Conservation (phyloP, 371 early-diverging fungal genomes). For the Mortierella sp. region DNA sequence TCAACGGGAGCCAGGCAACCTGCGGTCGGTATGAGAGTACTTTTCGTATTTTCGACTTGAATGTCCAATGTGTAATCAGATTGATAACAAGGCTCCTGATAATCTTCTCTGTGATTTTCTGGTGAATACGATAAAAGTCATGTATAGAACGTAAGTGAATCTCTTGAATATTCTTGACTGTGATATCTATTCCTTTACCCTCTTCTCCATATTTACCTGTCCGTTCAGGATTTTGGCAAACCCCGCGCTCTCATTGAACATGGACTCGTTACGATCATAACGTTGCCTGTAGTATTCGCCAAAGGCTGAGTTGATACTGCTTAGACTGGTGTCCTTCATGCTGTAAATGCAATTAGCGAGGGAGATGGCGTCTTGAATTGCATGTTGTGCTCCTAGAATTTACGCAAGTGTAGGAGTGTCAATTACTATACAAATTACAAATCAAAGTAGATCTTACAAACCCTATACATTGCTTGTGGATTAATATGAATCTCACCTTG, state of each 20-base stretch:
- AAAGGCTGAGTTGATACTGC: constrained; percentile 8
- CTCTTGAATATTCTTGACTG: too few relatives aligned
- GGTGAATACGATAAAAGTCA: too few relatives aligned
- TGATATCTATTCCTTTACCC: neutral
- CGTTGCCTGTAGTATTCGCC: neutral
- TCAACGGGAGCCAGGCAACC: constrained; percentile 6
- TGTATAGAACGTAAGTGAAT: too few relatives aligned
- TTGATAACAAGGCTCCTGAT: constrained; percentile 2
- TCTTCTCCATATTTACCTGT: neutral
- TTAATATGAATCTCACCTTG: neutral
- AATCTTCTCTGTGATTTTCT: neutral
- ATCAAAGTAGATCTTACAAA: neutral
- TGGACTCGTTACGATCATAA: neutral
- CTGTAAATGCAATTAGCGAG: constrained; percentile 15
- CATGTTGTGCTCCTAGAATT: constrained; percentile 14
- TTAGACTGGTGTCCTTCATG: neutral
- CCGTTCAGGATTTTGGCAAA: neutral
- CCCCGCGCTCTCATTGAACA: neutral
- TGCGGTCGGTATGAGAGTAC: constrained; percentile 10
- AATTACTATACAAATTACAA: too few relatives aligned
- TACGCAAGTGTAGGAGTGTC: neutral
- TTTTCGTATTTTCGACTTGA: neutral
- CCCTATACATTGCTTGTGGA: neutral
- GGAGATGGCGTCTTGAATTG: constrained; percentile 20
- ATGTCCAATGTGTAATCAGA: neutral